Base-by-base conservation (phyloP, 2,329 filamentous ascomycete species). In the Pleomassaria siparia region DNA sequence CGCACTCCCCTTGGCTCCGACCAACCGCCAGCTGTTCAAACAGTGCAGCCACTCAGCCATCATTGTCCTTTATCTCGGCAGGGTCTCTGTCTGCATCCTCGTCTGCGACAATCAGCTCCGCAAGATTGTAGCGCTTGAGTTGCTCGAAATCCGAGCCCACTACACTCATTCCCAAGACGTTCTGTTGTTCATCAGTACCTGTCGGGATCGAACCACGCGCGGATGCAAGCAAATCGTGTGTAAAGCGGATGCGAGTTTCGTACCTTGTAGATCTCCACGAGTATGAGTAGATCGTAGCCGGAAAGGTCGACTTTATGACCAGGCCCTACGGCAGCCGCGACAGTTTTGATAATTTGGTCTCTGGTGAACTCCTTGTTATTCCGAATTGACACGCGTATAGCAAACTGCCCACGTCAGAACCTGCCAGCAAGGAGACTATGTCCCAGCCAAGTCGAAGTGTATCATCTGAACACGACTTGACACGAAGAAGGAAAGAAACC, bases 201-300 rank as follows among this genome's bases (percentile, higher is more conserved):
- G 46, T 50, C 36, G 50, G 39, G 16, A 54, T 47, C 21, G 44
- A 22, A 46, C 45, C 29, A 36, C 9, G 18, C 40, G n/a, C 21
- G 16, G 9, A 39, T 32, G 39, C 16, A 33, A 15, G 18, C 39
- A 25, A 42, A 18, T 24, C 24, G 28, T 40, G 30, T 44, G 32
- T 25, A 44, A 41, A 55, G 44, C 33, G 46, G 45, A 56, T 39
- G 51, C 51, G 47, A 50, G 55, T 49, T 51, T 65, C 77, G 58
- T 78, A 89, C 88, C 80, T 90, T 84, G 69, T 87, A 92, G 47
- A 94, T 80, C 60, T 94, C 88, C 47, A 94, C 83, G 51, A 92
- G 72, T 57, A 94, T 86, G 25, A 91, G 82, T 64, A 89, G 83
- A 72, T 92, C 88, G 26, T 88, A 88, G n/a, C 78, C 80, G 40